phyloP scores from a whole-genome alignment of 306 rosid species.

The Prunus armeniaca region DNA sequence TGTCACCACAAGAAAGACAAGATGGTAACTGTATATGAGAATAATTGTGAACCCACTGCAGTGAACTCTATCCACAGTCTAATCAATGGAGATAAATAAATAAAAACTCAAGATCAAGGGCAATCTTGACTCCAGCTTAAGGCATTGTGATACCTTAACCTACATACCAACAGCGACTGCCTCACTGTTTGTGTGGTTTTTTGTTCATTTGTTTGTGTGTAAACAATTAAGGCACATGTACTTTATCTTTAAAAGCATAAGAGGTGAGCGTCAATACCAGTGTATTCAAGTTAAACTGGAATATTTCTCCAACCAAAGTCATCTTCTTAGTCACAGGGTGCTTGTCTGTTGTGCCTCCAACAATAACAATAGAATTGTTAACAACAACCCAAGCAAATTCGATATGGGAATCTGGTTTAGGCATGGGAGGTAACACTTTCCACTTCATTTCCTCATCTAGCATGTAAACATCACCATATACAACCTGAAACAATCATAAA shows the following conservation, averaged over 20 bases:
- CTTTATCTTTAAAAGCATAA: not conserved
- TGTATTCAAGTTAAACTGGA: constrained; percentile 61
- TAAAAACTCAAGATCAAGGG: too few species aligned
- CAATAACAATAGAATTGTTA: constrained; percentile 70
- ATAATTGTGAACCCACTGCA: too few species aligned
- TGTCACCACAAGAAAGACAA: not conserved
- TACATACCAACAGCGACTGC: not conserved
- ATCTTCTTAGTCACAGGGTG: constrained; percentile 79
- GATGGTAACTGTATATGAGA: not conserved
- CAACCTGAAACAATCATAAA: constrained; percentile 53
- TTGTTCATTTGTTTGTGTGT: not conserved
- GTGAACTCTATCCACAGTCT: too few species aligned
- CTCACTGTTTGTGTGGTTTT: not conserved
- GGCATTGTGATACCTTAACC: not conserved
- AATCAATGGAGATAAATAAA: too few species aligned
- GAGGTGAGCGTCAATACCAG: constrained; percentile 40
- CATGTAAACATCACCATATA: constrained; percentile 79
- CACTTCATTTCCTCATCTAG: constrained; percentile 81
- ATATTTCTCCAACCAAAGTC: constrained; percentile 83
- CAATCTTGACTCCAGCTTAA: not conserved
- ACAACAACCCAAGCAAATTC: constrained; percentile 80
- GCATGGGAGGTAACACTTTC: constrained; percentile 76
- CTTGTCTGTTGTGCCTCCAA: constrained; percentile 92
- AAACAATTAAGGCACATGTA: not conserved
- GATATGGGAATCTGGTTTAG: constrained; percentile 79